phyloP scores from a whole-genome alignment of 1,284 basidiomycete genomes.

The Apiotrichum mycotoxinovorans region DNA sequence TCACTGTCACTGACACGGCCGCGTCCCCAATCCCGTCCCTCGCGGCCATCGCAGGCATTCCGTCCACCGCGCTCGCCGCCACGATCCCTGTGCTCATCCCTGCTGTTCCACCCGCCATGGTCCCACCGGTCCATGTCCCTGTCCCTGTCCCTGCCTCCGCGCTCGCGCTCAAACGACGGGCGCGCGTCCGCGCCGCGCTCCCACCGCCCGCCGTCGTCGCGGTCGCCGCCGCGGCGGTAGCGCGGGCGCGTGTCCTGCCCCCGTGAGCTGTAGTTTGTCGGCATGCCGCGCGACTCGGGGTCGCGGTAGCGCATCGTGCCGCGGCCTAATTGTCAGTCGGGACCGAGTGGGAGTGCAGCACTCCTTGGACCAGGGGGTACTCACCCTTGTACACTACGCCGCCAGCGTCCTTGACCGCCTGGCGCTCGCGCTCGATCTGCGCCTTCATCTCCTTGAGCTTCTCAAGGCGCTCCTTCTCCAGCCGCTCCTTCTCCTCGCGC shows the following conservation, averaged over 20 bases:
- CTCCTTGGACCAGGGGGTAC: background rate
- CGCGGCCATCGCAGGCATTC: slow-evolving; percentile 17
- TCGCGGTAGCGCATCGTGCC: slow-evolving; percentile 49
- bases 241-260: slow-evolving; percentile 23
- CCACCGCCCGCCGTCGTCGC: slow-evolving; percentile 13
- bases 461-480: slow-evolving; percentile 34
- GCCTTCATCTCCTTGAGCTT: slow-evolving; percentile 36
- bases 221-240: slow-evolving; percentile 3
- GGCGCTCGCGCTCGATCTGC: slow-evolving; percentile 33
- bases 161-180: slow-evolving; percentile 16
- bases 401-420: slow-evolving; percentile 29
- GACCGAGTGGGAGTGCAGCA: too few relatives aligned
- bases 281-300: slow-evolving; percentile 36
- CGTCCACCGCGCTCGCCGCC: background rate
- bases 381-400: slow-evolving; percentile 48
- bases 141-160: slow-evolving; percentile 8
- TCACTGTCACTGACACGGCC: slow-evolving; percentile 5
- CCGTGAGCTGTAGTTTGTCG: slow-evolving; percentile 33
- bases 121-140: slow-evolving; percentile 36
- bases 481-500: slow-evolving; percentile 47
- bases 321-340: slow-evolving; percentile 31
- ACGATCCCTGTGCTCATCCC: slow-evolving; percentile 7
- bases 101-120: slow-evolving; percentile 17
- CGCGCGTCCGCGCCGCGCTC: slow-evolving; percentile 23
- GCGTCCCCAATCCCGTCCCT: background rate